Base-by-base conservation (phyloP, 2,329 filamentous ascomycete genomes). In the Pseudofabraea citricarpa region DNA sequence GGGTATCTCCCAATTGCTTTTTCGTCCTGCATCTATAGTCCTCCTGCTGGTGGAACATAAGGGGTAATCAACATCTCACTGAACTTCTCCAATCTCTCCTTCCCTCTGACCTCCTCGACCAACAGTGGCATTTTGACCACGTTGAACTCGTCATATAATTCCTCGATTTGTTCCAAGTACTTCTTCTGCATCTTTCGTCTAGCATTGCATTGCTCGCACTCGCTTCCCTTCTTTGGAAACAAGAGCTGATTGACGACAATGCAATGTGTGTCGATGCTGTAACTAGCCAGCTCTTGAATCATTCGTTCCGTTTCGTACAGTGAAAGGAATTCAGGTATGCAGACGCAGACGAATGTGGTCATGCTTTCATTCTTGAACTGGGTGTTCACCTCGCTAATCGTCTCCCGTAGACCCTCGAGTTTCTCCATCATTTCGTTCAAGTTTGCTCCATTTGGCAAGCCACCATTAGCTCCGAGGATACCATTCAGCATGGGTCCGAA, bases 241-340 rank as follows among this genome's bases (percentile, higher is more conserved):
- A 98, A 73, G 54, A 98, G 76, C 74, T 98, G 93, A 68, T 98
- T 98, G 59, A 98, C 93, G 36, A 98, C 93, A 64, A 98, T 97
- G 62, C 85, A 83, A 71, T 97, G 93, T 6, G 91, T 95, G 66
- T 98, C 93, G 64, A 98, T 98, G 60, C 85, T 75, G 70, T 95
- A 98, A 64, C 79, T 86, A 37, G 89, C 83, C 49, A 98, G 75
- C 72, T 98, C 93, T 74, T 98, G 93, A 58, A 98, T 97, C 93
- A 98, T 97, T 59, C 93, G 87, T 74, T 98, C 93, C 49, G 93
- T 98, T 76, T 98, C 93, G 72, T 98, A 98, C 41, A 98, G 76
- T 27, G 85, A 90, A 57, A 98, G 68, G 72, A 98, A 98, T 69
- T 98, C 93, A 41, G 93, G 88, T 64, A 98, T 98, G 67, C 93